Evolutionary conservation across 1,284 basidiomycete species (phyloP).

Genomic region (Chalciporus piperatoides): DNA sequence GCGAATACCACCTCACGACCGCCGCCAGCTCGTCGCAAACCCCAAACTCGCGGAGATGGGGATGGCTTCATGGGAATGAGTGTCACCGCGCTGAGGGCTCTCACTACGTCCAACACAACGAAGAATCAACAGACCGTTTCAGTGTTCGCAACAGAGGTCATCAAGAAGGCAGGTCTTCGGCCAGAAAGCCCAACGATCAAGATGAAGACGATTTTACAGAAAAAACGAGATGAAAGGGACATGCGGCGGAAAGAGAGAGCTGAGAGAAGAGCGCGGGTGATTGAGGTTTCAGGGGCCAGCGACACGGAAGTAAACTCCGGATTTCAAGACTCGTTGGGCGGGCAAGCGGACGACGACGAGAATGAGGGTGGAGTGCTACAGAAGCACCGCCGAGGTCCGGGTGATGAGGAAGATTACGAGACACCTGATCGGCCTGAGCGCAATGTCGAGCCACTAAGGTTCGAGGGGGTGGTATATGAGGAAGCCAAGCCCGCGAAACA

Average conservation of each 20-base stretch:
- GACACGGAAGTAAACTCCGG: constrained; percentile 31
- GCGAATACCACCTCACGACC: constrained; percentile 33
- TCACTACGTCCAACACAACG: constrained; percentile 67
- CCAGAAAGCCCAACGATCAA: constrained; percentile 79
- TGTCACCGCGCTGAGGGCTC: constrained; percentile 58
- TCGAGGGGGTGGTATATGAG: constrained; percentile 35
- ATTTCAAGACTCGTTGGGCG: constrained; percentile 15
- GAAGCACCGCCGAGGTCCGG: constrained; percentile 61
- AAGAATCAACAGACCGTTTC: constrained; percentile 64
- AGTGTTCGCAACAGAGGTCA: constrained; percentile 50
- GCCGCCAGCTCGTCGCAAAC: constrained; percentile 38
- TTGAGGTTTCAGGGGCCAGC: constrained; percentile 29
- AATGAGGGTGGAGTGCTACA: constrained; percentile 30
- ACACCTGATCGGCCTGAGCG: constrained; percentile 51
- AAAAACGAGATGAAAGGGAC: constrained; percentile 65
- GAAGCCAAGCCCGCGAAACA: constrained; percentile 43
- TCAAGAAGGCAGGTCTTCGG: constrained; percentile 65
- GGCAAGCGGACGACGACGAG: constrained; percentile 34
- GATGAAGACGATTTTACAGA: constrained; percentile 66
- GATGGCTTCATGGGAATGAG: constrained; percentile 59
- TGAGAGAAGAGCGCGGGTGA: constrained; percentile 53
- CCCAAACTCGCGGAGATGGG: constrained; percentile 36
- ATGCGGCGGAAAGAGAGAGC: constrained; percentile 62
- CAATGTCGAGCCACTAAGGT: constrained; percentile 35
- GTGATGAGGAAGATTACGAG: constrained; percentile 80